Base-by-base conservation (phyloP, 2,329 filamentous ascomycete genomes). In the Colletotrichum sp. region DNA sequence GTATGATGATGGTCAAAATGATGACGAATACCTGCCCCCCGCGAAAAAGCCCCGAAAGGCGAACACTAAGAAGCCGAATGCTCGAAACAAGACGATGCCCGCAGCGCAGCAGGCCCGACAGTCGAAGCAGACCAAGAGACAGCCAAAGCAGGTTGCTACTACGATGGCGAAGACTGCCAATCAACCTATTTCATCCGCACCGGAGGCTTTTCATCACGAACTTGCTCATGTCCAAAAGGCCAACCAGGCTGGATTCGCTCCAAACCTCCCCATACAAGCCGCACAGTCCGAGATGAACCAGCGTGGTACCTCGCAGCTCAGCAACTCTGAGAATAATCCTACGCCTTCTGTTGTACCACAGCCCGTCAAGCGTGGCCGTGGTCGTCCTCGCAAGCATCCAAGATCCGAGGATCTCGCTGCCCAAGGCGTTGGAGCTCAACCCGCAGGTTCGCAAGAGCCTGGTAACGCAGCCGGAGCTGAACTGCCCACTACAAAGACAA, bases 331-430 rank as follows among this genome's bases (percentile, higher is more conserved):
- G n/a, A 4, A 52, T 21, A 21, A 52, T 52, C n/a, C 12, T 7
- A 21, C 10, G n/a, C n/a, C 55, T 59, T 28, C 55, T 16, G 16
- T 28, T 7, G 24, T 16, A 21, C 8, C 34, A 9, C 52, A 68
- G 63, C 73, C 73, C 16, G 30, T 68, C 57, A 76, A 69, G 21
- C 74, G 74, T 62, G 64, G 70, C 16, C 57, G 74, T 24, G 74
- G 74, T 28, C 70, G 74, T 30, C 74, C 74, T 8, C 57, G 74
- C n/a, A 76, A 76, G 59, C 9, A 76, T 9, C 70, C 70, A 18
- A 72, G 32, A n/a, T 64, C 49, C 3, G 59, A 69, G 10, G 44
- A 60, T 36, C 6, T 52, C 44, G 44, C 44, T 21, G 44, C 44
- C n/a, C n/a, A 21, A 24, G n/a, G 44, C 12, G 44, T 21, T 52